Base-by-base conservation (phyloP, 1,284 basidiomycete species). In the Phellinidium pouzarii region DNA sequence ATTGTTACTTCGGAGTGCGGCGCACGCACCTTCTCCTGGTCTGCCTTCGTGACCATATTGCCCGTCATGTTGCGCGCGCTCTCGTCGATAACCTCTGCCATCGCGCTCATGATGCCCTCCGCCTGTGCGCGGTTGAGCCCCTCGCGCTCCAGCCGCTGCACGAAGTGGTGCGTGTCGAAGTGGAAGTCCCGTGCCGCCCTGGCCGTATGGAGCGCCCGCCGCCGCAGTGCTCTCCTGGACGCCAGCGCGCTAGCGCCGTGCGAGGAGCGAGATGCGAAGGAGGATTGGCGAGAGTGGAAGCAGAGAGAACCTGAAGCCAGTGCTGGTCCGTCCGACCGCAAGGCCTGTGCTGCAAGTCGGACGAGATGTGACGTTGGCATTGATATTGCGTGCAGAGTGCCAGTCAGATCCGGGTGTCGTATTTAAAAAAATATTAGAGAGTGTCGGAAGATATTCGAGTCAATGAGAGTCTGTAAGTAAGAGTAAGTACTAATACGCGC, bases 21-120 rank as follows among this genome's bases (percentile, higher is more conserved):
- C 22, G 12, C 34, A 60, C 74, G 49, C 51, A 89, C 92, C 80
- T 95, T 95, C 71, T 96, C 94, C 65, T 95, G 92, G 61, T 95
- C 91, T 1, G 89, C 82, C 66, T 92, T 92, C 5, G 89, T 92
- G 57, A 96, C 94, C 82, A 96, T 88, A 61, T 92, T 92, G 59
- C 81, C 84, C 41, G 91, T 91, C 90, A 97, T 94, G 64, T 92
- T 94, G 56, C 86, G 78, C 48, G 96, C 86, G 63, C 89, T 91
- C 75, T 97, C 94, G 67, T 95, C 91, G 48, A 97, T 92, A 56
- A 96, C 92, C 62, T 94, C 90, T 9, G 92, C 90, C 77, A 97
- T 87, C 14, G 93, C 91, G 46, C 82, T 78, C 91, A 96, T 95
- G 64, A 97, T 88, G 5, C 94, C 94, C 66, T 95, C 92, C 1